Percentiles rank a stretch among this genome's conserved stretches.
These are phyloP conservation scores for Populus trichocarpa DNA, from an alignment of 441 rosid genomes.

Conservation along the genomic window DNA sequence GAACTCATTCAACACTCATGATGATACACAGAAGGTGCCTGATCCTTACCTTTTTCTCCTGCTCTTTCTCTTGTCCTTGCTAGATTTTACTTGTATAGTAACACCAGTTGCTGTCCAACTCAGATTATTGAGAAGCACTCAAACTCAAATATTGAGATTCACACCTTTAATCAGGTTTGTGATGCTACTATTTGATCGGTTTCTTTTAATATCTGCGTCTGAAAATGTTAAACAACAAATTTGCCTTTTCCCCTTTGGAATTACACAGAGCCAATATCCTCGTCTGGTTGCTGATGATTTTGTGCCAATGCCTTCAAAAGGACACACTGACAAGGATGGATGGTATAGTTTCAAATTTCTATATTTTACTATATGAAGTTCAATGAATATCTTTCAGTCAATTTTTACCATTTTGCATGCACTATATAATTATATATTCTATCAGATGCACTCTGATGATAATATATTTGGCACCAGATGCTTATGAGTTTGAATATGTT, in stretches of 20 bases:
- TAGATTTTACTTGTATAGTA: background rate
- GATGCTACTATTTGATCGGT: constrained; percentile 1
- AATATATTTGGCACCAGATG: background rate
- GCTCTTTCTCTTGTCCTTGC: background rate
- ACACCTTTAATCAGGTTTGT: constrained; percentile 48
- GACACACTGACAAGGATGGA: constrained; percentile 36
- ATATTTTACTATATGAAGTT: background rate
- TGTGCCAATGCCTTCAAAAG: constrained; percentile 64
- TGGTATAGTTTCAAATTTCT: constrained; percentile 31
- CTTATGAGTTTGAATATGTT: too few relatives aligned
- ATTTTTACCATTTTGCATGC: background rate
- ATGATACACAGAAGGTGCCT: constrained; percentile 50
- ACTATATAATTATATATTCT: background rate
- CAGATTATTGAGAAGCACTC: constrained; percentile 60
- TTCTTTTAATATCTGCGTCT: background rate
- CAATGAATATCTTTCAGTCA: background rate
- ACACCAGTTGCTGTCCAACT: constrained; percentile 11
- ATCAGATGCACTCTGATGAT: background rate
- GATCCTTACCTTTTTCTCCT: background rate
- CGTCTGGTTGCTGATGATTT: constrained; percentile 66
- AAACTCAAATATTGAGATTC: constrained; percentile 45
- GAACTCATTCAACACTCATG: constrained; percentile 46
- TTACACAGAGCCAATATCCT: constrained; percentile 87
- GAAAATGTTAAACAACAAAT: background rate
- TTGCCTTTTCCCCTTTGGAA: constrained; percentile 15